Evolutionary conservation across 2,329 filamentous ascomycete genomes (phyloP).

Genomic region (Hymenoscyphus occultus): DNA sequence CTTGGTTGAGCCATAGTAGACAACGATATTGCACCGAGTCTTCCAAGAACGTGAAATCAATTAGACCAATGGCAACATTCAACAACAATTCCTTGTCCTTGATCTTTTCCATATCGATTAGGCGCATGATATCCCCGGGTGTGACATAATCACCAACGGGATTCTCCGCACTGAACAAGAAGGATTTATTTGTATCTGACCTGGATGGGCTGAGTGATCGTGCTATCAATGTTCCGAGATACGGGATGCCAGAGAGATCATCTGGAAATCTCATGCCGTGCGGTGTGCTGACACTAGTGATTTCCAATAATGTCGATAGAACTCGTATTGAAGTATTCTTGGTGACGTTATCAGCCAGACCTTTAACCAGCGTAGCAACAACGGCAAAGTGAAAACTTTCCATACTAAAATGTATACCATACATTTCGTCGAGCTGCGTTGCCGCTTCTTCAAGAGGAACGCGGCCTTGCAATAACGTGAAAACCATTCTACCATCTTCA

Average conservation of each 20-base stretch:
- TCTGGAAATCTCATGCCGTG: slow-evolving; percentile 29
- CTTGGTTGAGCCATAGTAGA: slow-evolving; percentile 56
- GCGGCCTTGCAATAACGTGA: slow-evolving; percentile 59
- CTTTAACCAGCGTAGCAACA: slow-evolving; percentile 61
- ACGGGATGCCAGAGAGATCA: slow-evolving; percentile 44
- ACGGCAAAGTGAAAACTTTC: slow-evolving; percentile 68
- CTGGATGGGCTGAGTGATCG: slow-evolving; percentile 34
- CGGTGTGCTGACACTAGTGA: slow-evolving; percentile 39
- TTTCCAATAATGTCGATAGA: slow-evolving; percentile 59
- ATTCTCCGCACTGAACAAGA: slow-evolving; percentile 40
- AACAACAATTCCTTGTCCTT: slow-evolving; percentile 61
- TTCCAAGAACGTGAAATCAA: slow-evolving; percentile 65
- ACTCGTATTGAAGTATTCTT: slow-evolving; percentile 57
- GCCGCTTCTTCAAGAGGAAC: slow-evolving; percentile 60
- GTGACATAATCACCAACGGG: slow-evolving; percentile 43
- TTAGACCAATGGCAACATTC: slow-evolving; percentile 60
- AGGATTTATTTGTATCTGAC: background rate
- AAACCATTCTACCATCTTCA: slow-evolving; percentile 56
- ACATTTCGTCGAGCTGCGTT: slow-evolving; percentile 59
- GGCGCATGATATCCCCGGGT: slow-evolving; percentile 39
- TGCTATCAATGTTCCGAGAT: slow-evolving; percentile 58
- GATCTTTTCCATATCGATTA: slow-evolving; percentile 46
- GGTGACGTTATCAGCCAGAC: slow-evolving; percentile 60
- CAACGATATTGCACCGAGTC: slow-evolving; percentile 59
- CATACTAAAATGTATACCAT: slow-evolving; percentile 61